Conservation (phyloP, 257 asterid species). For the Fraxinus quadrangulata region DNA sequence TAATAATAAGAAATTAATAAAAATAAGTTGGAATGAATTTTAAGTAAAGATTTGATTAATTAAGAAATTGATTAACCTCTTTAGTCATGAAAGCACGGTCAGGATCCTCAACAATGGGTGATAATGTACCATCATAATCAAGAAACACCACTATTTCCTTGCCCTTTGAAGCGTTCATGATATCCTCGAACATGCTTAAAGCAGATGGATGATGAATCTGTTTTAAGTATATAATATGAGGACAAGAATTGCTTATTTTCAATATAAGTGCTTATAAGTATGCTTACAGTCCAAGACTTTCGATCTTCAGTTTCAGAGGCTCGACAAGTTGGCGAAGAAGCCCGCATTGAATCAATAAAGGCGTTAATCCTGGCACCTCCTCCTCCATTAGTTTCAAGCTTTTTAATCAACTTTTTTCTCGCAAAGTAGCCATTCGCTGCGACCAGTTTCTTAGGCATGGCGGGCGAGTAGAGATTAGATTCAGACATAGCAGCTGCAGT, state of each 20-base stretch:
- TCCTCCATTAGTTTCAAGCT: constrained; percentile 36
- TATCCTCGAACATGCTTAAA: constrained; percentile 56
- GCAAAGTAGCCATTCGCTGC: constrained; percentile 36
- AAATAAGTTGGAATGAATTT: background rate
- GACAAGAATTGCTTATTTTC: background rate
- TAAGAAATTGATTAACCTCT: constrained; percentile 42
- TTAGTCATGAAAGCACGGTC: constrained; percentile 67
- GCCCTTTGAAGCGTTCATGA: constrained; percentile 49
- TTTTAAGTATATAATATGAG: background rate
- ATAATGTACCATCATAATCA: constrained; percentile 81
- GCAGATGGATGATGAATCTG: constrained; percentile 77
- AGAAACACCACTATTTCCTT: constrained; percentile 70
- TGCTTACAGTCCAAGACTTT: constrained; percentile 62
- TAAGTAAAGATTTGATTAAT: background rate
- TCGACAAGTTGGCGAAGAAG: constrained; percentile 66
- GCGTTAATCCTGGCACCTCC: constrained; percentile 50
- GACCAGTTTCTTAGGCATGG: constrained; percentile 20
- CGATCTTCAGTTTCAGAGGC: constrained; percentile 51
- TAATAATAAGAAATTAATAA: background rate
- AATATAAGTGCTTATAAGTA: background rate
- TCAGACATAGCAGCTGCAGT: constrained; percentile 32
- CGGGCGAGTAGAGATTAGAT: constrained; percentile 18
- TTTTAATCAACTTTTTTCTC: constrained; percentile 36
- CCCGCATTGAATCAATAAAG: constrained; percentile 70
- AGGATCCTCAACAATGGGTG: constrained; percentile 80